These are phyloP conservation scores for Debaryomyces udenii DNA, from an alignment of 1,139 yeast genomes.

Conservation along the genomic window DNA sequence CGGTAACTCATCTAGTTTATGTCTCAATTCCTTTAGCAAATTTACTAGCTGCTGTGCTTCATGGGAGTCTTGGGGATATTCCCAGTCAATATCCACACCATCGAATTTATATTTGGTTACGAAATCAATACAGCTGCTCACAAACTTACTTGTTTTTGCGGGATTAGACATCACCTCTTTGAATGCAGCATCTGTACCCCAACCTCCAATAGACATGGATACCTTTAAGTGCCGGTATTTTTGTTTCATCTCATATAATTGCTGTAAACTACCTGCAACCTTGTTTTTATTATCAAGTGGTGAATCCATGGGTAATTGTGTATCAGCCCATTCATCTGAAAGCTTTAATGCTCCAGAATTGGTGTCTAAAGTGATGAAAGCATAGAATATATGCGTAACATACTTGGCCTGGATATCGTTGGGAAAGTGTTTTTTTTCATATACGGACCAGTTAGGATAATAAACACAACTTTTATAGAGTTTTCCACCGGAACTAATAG, in stretches of 20 bases:
- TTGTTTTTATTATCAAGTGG: constrained; percentile 21
- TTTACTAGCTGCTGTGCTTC: constrained; percentile 52
- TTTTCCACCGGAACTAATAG: neutral
- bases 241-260: constrained; percentile 53
- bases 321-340: constrained; percentile 73
- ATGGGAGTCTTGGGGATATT: constrained; percentile 60
- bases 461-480: constrained; percentile 34
- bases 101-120: constrained; percentile 69
- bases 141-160: constrained; percentile 48
- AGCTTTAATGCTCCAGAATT: constrained; percentile 55
- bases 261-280: constrained; percentile 57
- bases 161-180: constrained; percentile 44
- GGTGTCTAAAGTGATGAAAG: constrained; percentile 66
- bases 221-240: constrained; percentile 55
- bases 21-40: constrained; percentile 48
- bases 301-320: constrained; percentile 43
- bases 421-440: constrained; percentile 63
- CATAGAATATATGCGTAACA: constrained; percentile 74
- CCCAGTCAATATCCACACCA: constrained; percentile 96
- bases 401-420: constrained; percentile 59
- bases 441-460: constrained; percentile 72
- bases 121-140: constrained; percentile 48
- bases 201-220: constrained; percentile 85
- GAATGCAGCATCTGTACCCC: constrained; percentile 66
- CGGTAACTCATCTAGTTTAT: constrained; percentile 34